phyloP scores from a whole-genome alignment of 305 asterid species.

The Solanum chacoense region DNA sequence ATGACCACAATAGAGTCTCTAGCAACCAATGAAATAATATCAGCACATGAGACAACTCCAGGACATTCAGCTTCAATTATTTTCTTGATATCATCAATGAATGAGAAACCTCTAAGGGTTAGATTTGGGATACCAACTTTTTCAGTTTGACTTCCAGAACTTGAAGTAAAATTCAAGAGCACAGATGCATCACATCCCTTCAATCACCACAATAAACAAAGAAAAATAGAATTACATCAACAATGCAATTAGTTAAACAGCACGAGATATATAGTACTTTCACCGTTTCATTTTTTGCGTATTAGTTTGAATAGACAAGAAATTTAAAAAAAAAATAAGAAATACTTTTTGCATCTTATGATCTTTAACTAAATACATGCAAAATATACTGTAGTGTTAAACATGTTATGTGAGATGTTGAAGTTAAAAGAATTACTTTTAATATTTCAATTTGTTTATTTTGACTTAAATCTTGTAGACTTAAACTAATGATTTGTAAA shows the following conservation, averaged over 20 bases:
- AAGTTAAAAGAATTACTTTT: neutral
- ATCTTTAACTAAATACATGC: neutral
- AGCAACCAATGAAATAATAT: conserved; percentile 42
- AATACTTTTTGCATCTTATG: neutral
- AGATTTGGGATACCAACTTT: conserved; percentile 43
- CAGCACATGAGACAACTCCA: conserved; percentile 67
- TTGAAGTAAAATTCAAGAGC: conserved; percentile 41
- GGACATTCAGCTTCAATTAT: conserved; percentile 56
- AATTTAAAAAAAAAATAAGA: fast-evolving
- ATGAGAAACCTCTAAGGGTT: conserved; percentile 47
- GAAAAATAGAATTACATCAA: neutral
- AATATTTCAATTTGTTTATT: neutral
- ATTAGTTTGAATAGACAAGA: neutral
- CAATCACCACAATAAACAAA: neutral
- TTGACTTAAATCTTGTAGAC: neutral
- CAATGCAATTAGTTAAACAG: neutral
- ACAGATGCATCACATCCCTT: conserved; percentile 65
- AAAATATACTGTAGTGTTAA: neutral
- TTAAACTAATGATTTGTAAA: neutral
- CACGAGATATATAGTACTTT: neutral
- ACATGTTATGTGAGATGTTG: neutral
- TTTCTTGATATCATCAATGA: conserved; percentile 48
- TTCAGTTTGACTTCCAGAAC: conserved; percentile 56
- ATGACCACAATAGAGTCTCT: conserved; percentile 49
- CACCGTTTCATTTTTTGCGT: neutral